These are phyloP conservation scores for Emmonsia crescens DNA, from an alignment of 2,329 filamentous ascomycete genomes.

Conservation along the genomic window DNA sequence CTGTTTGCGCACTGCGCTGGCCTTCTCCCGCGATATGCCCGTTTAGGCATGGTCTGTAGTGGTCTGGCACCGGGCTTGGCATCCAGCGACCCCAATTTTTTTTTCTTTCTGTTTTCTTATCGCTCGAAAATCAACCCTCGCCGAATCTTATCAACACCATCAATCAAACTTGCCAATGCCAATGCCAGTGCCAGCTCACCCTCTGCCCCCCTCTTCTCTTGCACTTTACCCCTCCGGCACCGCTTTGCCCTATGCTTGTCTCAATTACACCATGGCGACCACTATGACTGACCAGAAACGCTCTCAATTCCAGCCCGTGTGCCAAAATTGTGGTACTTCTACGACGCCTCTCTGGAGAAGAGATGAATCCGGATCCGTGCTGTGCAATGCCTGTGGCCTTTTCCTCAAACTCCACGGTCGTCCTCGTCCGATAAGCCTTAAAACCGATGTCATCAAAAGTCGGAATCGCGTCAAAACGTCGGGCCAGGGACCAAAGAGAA, in stretches of 20 bases:
- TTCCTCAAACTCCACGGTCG: slow-evolving; percentile 96
- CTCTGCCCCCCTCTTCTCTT: slow-evolving; percentile 25
- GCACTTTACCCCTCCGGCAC: slow-evolving; percentile 14
- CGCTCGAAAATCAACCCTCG: slow-evolving; percentile 33
- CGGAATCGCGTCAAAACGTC: slow-evolving; percentile 93
- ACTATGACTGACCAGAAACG: slow-evolving; percentile 40
- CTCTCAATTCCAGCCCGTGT: slow-evolving; percentile 74
- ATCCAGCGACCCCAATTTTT: slow-evolving; percentile 17
- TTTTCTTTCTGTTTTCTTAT: slow-evolving; percentile 33
- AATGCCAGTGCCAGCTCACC: slow-evolving; percentile 9
- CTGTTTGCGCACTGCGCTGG: neutral
- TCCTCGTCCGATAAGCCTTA: slow-evolving; percentile 85
- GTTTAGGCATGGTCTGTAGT: slow-evolving; percentile 16
- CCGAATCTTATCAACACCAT: slow-evolving; percentile 31
- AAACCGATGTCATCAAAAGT: slow-evolving; percentile 99
- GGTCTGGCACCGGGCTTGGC: slow-evolving; percentile 25
- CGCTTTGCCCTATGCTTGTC: slow-evolving; percentile 10
- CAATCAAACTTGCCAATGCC: slow-evolving; percentile 2
- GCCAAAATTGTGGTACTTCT: slow-evolving; percentile 90
- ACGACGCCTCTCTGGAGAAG: slow-evolving; percentile 95
- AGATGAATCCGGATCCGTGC: slow-evolving; percentile 87
- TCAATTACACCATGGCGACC: slow-evolving; percentile 30
- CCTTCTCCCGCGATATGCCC: slow-evolving; percentile 15
- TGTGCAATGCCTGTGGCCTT: slow-evolving; percentile 96
- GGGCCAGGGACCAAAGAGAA: slow-evolving; percentile 67